Evolutionary conservation across 768 basidiomycete species (phyloP).

Genomic region (Thelephora aurantiotincta): DNA sequence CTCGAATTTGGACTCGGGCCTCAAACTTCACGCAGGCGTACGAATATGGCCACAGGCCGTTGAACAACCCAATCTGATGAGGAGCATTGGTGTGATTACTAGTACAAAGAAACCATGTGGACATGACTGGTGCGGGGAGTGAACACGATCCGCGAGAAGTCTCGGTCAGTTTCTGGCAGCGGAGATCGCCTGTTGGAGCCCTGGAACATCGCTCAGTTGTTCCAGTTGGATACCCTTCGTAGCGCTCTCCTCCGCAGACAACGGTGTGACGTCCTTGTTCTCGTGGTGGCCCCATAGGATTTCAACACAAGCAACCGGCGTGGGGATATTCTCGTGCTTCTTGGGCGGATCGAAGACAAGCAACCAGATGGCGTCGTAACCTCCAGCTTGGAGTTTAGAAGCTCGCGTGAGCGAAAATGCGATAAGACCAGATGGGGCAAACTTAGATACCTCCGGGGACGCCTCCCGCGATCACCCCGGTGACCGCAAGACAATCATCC

Average conservation of each 20-base stretch:
- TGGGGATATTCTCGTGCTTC: constrained; percentile 24
- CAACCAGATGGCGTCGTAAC: constrained; percentile 95
- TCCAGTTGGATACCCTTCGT: constrained; percentile 56
- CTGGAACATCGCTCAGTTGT: constrained; percentile 36
- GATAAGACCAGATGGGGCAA: background rate
- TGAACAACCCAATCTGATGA: no score
- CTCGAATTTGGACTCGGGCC: no score
- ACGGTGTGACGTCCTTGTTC: constrained; percentile 51
- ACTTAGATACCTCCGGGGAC: constrained; percentile 79
- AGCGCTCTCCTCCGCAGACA: constrained; percentile 49
- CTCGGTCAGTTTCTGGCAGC: no score
- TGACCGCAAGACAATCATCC: constrained; percentile 57
- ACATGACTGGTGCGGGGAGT: no score
- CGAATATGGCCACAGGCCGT: no score
- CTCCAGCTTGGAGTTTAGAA: constrained; percentile 60
- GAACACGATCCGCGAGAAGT: no score
- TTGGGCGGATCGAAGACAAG: constrained; percentile 51
- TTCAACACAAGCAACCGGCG: constrained; percentile 48
- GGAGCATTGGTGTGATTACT: no score
- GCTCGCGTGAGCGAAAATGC: constrained; percentile 1
- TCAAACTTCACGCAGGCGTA: no score
- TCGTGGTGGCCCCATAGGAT: constrained; percentile 51
- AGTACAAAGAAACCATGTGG: no score
- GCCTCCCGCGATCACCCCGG: constrained; percentile 87
- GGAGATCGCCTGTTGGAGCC: constrained; percentile 20